Conservation (phyloP, 169 alveolate genomes). For the Plasmodium billcollinsi region DNA sequence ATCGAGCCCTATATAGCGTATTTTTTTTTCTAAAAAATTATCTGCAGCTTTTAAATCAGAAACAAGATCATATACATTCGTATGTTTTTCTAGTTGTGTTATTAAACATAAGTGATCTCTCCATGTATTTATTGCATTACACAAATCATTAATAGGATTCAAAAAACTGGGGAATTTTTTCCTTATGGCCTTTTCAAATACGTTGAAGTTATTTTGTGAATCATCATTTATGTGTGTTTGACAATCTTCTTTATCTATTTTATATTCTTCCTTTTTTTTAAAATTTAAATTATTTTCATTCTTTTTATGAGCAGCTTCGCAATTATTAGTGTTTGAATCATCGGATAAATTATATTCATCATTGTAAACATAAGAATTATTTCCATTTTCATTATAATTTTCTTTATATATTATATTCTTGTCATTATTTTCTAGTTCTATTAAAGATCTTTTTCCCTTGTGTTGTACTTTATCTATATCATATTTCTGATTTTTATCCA, state of each 20-base stretch:
- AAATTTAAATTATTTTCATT: background rate
- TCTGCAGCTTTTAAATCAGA: constrained; percentile 75
- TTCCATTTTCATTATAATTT: background rate
- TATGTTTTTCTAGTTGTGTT: constrained; percentile 60
- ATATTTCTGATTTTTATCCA: background rate
- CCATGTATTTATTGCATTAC: constrained; percentile 76
- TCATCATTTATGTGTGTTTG: background rate
- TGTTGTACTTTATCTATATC: background rate
- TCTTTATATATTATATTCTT: background rate
- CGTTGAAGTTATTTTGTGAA: constrained; percentile 45
- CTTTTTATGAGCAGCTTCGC: background rate
- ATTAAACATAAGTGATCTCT: constrained; percentile 64
- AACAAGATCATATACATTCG: constrained; percentile 71
- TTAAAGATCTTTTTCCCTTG: background rate
- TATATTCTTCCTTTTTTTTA: background rate
- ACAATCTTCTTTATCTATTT: background rate
- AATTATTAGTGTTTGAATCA: background rate
- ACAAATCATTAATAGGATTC: constrained; percentile 63
- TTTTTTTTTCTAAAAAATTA: constrained; percentile 64
- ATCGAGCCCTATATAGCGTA: constrained; percentile 71
- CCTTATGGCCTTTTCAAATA: constrained; percentile 68
- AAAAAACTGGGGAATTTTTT: constrained; percentile 69
- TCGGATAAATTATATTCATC: background rate
- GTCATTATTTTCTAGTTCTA: constrained; percentile 6
- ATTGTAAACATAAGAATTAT: background rate